Evolutionary conservation across 768 basidiomycete species (phyloP).

Genomic region (Suillus variegatus): DNA sequence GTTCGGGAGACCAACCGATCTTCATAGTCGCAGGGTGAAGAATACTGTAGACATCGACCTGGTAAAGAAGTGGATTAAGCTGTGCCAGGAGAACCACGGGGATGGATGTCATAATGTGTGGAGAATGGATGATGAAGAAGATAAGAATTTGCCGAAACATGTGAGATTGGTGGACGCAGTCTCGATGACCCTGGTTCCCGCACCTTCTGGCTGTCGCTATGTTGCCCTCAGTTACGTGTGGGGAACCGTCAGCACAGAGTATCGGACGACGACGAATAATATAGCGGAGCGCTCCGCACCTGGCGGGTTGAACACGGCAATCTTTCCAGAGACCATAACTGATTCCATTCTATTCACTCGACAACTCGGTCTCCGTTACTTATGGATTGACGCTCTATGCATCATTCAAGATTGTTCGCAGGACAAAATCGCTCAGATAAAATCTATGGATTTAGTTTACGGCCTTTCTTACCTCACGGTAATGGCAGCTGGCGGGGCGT

Average conservation of each 20-base stretch:
- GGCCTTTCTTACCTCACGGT: slow-evolving; percentile 7
- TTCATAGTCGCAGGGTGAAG: slow-evolving; percentile 10
- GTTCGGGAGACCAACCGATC: slow-evolving; percentile 7
- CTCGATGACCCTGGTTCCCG: slow-evolving; percentile 7
- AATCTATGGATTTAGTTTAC: slow-evolving; percentile 11
- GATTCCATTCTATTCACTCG: slow-evolving; percentile 8
- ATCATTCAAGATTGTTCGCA: slow-evolving; percentile 10
- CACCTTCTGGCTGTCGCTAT: slow-evolving; percentile 7
- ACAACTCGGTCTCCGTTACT: slow-evolving; percentile 9
- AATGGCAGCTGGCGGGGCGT: slow-evolving; percentile 7
- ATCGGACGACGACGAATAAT: slow-evolving; percentile 10
- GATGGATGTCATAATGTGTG: slow-evolving; percentile 8
- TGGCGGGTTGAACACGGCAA: slow-evolving; percentile 2
- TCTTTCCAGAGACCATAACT: slow-evolving; percentile 10
- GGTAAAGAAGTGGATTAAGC: slow-evolving; percentile 11
- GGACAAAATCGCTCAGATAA: slow-evolving; percentile 11
- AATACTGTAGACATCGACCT: slow-evolving; percentile 4
- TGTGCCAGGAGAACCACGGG: not conserved
- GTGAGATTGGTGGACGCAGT: slow-evolving; percentile 8
- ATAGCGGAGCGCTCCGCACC: not conserved
- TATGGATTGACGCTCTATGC: slow-evolving; percentile 15
- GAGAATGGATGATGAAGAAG: not conserved
- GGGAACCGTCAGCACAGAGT: slow-evolving; percentile 7
- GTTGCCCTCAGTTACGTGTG: slow-evolving; percentile 12
- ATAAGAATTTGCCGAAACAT: not conserved